Evolutionary conservation across 495 filamentous ascomycete species (phyloP).

Genomic region (Hypoxylon intermedium): DNA sequence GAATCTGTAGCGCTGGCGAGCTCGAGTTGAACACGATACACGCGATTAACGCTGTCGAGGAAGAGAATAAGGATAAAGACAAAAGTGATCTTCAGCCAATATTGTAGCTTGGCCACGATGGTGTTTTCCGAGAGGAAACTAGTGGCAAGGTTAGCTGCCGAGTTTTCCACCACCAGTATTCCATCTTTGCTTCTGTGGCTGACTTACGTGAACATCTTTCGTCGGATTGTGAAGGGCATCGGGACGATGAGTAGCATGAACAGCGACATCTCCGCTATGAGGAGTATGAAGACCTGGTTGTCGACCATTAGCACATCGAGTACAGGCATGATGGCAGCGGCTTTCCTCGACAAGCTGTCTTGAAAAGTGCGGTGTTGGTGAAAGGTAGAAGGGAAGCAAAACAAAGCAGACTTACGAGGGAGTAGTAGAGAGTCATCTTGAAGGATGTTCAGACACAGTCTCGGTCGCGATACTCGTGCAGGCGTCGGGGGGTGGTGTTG

Average conservation of each 20-base stretch:
- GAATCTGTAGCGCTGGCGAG: conserved; percentile 65
- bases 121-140: conserved; percentile 85
- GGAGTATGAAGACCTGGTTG: conserved; percentile 84
- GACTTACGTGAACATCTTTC: conserved; percentile 85
- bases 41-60: conserved; percentile 97
- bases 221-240: conserved; percentile 83
- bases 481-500: conserved; percentile 33
- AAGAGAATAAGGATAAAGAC: conserved; percentile 98
- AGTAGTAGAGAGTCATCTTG: conserved; percentile 99
- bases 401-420: conserved; percentile 71
- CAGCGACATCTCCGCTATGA: conserved; percentile 91
- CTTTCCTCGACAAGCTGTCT: not conserved
- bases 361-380: not conserved
- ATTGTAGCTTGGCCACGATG: conserved; percentile 59
- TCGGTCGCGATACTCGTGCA: conserved; percentile 22
- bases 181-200: not conserved
- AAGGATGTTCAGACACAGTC: conserved; percentile 19
- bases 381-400: not conserved
- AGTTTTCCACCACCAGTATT: not conserved
- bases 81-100: conserved; percentile 83
- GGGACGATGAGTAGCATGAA: conserved; percentile 93
- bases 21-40: conserved; percentile 94
- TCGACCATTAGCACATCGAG: conserved; percentile 40
- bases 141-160: not conserved
- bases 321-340: conserved; percentile 1